phyloP scores from a whole-genome alignment of 352 stramenopile species.

The Phytophthora palmivora region DNA sequence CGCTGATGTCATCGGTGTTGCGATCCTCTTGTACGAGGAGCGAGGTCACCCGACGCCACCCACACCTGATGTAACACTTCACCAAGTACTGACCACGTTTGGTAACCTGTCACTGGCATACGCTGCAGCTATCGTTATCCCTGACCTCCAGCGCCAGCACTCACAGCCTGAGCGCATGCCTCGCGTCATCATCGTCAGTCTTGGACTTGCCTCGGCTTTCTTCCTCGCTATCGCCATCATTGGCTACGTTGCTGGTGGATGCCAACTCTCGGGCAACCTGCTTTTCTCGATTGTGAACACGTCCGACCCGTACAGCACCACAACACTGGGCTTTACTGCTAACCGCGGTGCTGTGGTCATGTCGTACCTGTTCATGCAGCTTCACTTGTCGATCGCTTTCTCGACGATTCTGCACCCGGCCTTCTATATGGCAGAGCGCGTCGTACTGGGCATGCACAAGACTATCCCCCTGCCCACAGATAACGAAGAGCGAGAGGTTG shows the following conservation, averaged over 20 bases:
- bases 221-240: slow-evolving; percentile 25
- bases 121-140: slow-evolving; percentile 34
- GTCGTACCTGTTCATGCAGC: slow-evolving; percentile 38
- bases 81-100: slow-evolving; percentile 39
- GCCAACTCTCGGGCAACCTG: slow-evolving; percentile 38
- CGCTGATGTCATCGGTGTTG: slow-evolving; percentile 32
- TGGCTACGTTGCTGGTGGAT: slow-evolving; percentile 26
- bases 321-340: slow-evolving; percentile 24
- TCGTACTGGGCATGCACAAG: slow-evolving; percentile 35
- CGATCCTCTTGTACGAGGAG: slow-evolving; percentile 26
- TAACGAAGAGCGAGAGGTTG: slow-evolving; percentile 18
- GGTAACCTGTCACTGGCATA: slow-evolving; percentile 40
- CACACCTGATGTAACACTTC: slow-evolving; percentile 10
- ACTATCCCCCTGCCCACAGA: slow-evolving; percentile 9
- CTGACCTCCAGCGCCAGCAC: slow-evolving; percentile 34
- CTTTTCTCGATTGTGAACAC: slow-evolving; percentile 36
- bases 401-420: slow-evolving; percentile 33
- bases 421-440: slow-evolving; percentile 38
- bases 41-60: slow-evolving; percentile 31
- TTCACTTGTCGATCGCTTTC: slow-evolving; percentile 36
- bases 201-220: slow-evolving; percentile 22
- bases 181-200: slow-evolving; percentile 34
- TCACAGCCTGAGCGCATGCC: slow-evolving; percentile 39
- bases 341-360: slow-evolving; percentile 32
- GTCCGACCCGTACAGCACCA: slow-evolving; percentile 22